A percentile compares a stretch with the other conserved stretches of the same genome.
These are phyloP conservation scores for Phyllosticta paracitricarpa DNA, from an alignment of 2,329 filamentous ascomycete genomes.

Conservation along the genomic window DNA sequence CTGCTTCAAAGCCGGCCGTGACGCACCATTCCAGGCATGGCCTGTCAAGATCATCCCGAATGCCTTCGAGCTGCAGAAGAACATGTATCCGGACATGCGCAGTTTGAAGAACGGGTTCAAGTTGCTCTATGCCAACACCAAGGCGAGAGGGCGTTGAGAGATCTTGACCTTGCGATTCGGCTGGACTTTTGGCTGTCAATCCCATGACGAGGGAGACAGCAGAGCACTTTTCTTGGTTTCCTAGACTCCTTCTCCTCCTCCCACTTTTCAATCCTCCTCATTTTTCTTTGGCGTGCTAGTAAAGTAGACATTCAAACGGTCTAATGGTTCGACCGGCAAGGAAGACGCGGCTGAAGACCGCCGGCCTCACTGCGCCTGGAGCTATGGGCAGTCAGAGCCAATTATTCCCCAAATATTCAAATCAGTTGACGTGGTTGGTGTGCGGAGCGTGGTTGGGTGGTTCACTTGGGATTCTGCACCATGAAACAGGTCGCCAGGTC, in stretches of 20 bases:
- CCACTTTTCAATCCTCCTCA: background rate
- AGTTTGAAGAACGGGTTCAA: conserved; percentile 97
- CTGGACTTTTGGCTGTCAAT: background rate
- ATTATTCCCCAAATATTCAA: background rate
- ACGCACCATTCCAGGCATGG: conserved; percentile 65
- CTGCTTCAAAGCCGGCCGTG: conserved; percentile 85
- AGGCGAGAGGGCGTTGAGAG: background rate
- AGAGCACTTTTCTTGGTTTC: background rate
- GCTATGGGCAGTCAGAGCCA: background rate
- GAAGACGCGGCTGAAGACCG: no score
- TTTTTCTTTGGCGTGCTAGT: background rate
- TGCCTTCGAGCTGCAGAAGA: conserved; percentile 82
- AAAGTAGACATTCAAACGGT: background rate
- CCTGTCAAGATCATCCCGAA: conserved; percentile 85
- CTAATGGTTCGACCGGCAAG: background rate
- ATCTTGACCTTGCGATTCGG: background rate
- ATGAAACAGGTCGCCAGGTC: background rate
- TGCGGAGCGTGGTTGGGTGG: background rate
- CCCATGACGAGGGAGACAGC: background rate
- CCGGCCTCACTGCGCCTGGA: background rate
- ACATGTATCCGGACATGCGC: conserved; percentile 87
- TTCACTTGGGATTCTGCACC: background rate
- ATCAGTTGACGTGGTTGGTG: background rate
- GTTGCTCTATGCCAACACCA: conserved; percentile 54
- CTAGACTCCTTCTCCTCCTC: background rate